Conservation (phyloP, 2,329 filamentous ascomycete species). For the Harringtonia lauricola region DNA sequence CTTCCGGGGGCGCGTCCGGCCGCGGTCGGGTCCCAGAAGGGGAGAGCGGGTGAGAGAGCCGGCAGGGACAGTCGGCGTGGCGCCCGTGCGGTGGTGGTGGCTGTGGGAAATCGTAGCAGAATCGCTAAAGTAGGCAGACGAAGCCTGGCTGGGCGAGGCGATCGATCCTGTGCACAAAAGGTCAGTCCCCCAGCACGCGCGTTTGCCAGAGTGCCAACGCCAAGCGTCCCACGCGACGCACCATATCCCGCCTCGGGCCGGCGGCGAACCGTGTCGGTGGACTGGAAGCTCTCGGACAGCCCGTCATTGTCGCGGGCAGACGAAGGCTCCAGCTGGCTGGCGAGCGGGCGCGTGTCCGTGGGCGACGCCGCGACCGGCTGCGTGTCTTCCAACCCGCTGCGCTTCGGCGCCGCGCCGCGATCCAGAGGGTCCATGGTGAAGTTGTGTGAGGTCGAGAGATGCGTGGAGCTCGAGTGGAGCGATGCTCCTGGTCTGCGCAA, state of each 20-base stretch:
- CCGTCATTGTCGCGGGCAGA: slow-evolving; percentile 19
- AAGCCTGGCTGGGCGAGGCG: not conserved
- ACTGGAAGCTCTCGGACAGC: slow-evolving; percentile 44
- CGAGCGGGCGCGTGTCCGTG: slow-evolving; percentile 3
- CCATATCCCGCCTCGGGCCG: slow-evolving; percentile 46
- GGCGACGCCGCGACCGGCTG: not conserved
- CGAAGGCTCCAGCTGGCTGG: not conserved
- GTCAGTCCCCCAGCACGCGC: too few relatives aligned
- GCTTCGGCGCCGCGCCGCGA: not conserved
- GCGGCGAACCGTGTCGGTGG: slow-evolving; percentile 48
- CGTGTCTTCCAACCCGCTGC: not conserved
- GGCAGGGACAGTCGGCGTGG: slow-evolving; percentile 13
- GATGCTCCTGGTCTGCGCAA: too few relatives aligned
- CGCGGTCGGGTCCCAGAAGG: slow-evolving; percentile 33
- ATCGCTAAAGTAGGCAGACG: slow-evolving; percentile 7
- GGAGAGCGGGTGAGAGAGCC: slow-evolving; percentile 35
- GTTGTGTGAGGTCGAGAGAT: not conserved
- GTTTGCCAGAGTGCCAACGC: too few relatives aligned
- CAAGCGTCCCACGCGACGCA: slow-evolving; percentile 24
- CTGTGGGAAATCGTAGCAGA: slow-evolving; percentile 23
- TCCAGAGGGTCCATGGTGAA: not conserved
- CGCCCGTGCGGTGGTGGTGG: slow-evolving; percentile 23
- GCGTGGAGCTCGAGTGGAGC: too few relatives aligned
- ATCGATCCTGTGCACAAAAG: not conserved
- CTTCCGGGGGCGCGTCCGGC: slow-evolving; percentile 51